Evolutionary conservation across 768 basidiomycete genomes (phyloP), one percentile per base, ranked within the genome.

Genomic region (Macrolepiota fuliginosa): DNA sequence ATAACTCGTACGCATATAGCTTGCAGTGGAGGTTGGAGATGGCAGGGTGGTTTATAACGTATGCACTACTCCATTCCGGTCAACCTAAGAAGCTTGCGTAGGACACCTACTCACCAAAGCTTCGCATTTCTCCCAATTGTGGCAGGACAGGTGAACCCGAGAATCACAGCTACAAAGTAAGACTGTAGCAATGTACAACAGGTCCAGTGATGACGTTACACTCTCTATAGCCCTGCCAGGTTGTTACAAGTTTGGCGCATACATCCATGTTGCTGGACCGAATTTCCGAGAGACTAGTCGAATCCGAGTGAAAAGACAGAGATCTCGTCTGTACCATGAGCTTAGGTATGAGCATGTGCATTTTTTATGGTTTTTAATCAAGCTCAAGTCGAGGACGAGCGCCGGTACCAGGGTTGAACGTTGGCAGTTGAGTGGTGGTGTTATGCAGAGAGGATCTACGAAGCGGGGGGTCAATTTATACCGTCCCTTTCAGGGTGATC

Each of bases 1-100:
- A 29, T 32, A 51, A 63, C 7, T 76, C 83, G 70, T 67, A 89
- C 91, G 89, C 91, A 82, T 91, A 87, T 80, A 90, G 72, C 71
- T 88, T 89, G 79, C 88, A 92, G 70, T 91, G 89, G 37, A 90
- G 66, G 51, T 80, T 83, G 3, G 91, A 94, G 19, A 92, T 85
- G 42, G 83, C 79, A 15, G 74, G 67, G 55, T 90, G 86, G 19
- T 81, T 69, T 32, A 92, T 75, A 29, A 90, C 81, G 66, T 92
- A 94, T 42, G 89, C 76, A 64, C 83, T 84, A 50, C 2, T 12
- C 19, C n/a, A 45, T 54, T n/a, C 53, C n/a, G 29, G 24, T 49
- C 19, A 49, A 27, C 22, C 13, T 27, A 19, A 19, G 19, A 49
- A 27, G 32, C n/a, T 62, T 4, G 45, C 36, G 37, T 24, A 29